Conservation (phyloP, 2,329 filamentous ascomycete genomes). For the Sporothrix protearum region DNA sequence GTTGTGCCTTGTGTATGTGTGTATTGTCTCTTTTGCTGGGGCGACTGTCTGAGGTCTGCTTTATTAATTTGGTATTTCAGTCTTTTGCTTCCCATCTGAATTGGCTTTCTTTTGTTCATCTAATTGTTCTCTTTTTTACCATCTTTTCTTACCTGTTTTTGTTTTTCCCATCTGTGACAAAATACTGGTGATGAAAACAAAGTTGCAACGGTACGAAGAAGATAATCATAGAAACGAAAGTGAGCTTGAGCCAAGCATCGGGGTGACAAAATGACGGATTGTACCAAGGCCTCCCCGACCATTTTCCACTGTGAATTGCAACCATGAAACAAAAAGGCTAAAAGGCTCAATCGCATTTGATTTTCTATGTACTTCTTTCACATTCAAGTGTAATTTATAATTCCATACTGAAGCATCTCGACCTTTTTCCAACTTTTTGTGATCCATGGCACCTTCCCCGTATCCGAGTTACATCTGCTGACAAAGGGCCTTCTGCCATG, state of each 20-base stretch:
- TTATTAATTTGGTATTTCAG: constrained; percentile 39
- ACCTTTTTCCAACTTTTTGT: not conserved
- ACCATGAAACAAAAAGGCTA: no score
- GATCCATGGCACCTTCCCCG: not conserved
- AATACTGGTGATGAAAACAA: not conserved
- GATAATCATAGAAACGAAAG: no score
- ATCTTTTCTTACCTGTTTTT: constrained; percentile 35
- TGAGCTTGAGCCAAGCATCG: constrained; percentile 5
- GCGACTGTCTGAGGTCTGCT: constrained; percentile 29
- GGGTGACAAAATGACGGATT: constrained; percentile 43
- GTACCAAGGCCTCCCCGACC: constrained; percentile 43
- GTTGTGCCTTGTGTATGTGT: constrained; percentile 13
- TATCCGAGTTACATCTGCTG: not conserved
- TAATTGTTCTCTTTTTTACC: not conserved
- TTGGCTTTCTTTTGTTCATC: constrained; percentile 9
- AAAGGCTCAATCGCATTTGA: constrained; percentile 55
- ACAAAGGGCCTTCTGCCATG: not conserved
- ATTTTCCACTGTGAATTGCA: constrained; percentile 59
- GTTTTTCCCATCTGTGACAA: constrained; percentile 35
- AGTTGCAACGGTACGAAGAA: no score
- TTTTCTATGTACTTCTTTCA: constrained; percentile 47
- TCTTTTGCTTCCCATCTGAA: constrained; percentile 20
- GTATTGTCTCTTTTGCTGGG: constrained; percentile 16
- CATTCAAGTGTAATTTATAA: not conserved
- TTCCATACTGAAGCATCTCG: no score